Evolutionary conservation across 108 stramenopile genomes (phyloP).

Genomic region (Conticribra guillardii): DNA sequence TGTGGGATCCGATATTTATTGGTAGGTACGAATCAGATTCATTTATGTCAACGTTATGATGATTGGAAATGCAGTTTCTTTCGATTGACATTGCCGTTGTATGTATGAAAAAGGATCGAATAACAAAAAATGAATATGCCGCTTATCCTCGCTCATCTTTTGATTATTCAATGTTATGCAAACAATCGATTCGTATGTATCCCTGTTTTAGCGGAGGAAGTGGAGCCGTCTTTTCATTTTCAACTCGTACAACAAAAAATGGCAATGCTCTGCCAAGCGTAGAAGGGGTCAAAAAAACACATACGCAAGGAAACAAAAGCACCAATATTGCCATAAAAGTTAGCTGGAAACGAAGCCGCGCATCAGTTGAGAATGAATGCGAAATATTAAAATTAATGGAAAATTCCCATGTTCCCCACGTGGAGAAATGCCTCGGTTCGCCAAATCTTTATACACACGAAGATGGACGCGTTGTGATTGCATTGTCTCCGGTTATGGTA

Average conservation of each 20-base stretch:
- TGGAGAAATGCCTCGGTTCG: constrained; percentile 59
- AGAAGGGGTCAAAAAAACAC: not conserved
- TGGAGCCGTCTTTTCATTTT: constrained; percentile 47
- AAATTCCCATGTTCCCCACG: constrained; percentile 34
- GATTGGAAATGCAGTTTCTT: not conserved
- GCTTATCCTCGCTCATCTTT: too few species aligned
- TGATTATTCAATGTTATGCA: not conserved
- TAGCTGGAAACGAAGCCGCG: constrained; percentile 66
- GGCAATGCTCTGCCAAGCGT: not conserved
- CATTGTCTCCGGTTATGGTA: constrained; percentile 46
- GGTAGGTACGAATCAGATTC: constrained; percentile 48
- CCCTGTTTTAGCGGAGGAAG: constrained; percentile 37
- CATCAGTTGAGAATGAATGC: constrained; percentile 73
- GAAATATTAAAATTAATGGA: constrained; percentile 48
- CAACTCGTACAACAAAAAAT: not conserved
- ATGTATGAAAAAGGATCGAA: not conserved
- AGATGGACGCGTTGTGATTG: constrained; percentile 59
- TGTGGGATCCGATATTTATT: constrained; percentile 38
- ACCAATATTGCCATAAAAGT: constrained; percentile 61
- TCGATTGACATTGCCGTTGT: not conserved
- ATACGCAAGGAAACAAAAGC: not conserved
- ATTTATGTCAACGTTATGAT: not conserved
- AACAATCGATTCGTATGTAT: not conserved
- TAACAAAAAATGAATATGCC: too few species aligned
- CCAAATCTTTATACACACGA: constrained; percentile 43